A percentile compares a stretch with the other conserved stretches of the same genome.
Conservation (phyloP, 352 stramenopile species). For the Phytopythium ostracodes region DNA sequence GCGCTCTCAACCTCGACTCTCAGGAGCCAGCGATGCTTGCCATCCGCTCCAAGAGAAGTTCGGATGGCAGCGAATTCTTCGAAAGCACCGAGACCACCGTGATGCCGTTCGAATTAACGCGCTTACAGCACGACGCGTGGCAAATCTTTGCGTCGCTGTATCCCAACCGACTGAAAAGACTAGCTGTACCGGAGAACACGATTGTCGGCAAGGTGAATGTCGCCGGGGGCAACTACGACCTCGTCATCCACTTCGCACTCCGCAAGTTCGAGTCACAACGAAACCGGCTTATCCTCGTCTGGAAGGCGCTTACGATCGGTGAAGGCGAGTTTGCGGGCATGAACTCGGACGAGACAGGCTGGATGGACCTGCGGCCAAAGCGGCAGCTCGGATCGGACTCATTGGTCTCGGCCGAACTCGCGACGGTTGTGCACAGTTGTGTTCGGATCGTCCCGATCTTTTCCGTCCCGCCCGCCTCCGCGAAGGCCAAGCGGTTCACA, state of each 20-base stretch:
- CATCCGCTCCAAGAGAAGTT: background rate
- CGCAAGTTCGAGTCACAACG: slow-evolving; percentile 40
- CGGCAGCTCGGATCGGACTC: no score
- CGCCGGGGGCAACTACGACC: background rate
- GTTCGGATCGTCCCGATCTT: slow-evolving; percentile 25
- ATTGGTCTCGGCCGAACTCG: no score
- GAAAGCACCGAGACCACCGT: slow-evolving; percentile 3
- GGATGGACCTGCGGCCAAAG: slow-evolving; percentile 10
- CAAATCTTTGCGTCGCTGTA: slow-evolving; percentile 7
- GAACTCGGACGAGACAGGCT: slow-evolving; percentile 21
- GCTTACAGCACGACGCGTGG: slow-evolving; percentile 1
- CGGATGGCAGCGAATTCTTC: slow-evolving; percentile 1
- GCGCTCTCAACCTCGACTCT: background rate
- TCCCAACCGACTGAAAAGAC: background rate
- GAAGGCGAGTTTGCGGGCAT: slow-evolving; percentile 12
- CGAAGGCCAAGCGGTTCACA: slow-evolving; percentile 18
- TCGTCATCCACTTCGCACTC: slow-evolving; percentile 10
- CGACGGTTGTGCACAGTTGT: slow-evolving; percentile 25
- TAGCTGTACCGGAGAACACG: slow-evolving; percentile 27
- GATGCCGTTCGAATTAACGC: background rate
- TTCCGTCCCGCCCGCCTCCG: background rate
- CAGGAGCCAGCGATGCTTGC: slow-evolving; percentile 1
- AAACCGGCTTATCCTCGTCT: slow-evolving; percentile 48
- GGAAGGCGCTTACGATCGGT: slow-evolving; percentile 29
- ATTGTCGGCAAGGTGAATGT: slow-evolving; percentile 34